phyloP scores from a whole-genome alignment of 164 flowering plant species.

The Tinospora cordifolia region DNA sequence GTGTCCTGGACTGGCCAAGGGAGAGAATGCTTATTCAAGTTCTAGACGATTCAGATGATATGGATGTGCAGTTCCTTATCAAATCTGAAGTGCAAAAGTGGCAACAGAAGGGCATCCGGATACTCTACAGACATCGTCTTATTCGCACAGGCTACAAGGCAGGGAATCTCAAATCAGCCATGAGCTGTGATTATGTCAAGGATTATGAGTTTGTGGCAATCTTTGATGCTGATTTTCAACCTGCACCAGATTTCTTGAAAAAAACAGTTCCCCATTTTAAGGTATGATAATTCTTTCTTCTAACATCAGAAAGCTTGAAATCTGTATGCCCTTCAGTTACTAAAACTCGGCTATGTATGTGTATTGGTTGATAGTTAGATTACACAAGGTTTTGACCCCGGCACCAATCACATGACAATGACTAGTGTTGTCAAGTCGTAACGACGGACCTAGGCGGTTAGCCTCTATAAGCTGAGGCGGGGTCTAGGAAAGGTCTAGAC shows the following conservation, averaged over 20 bases:
- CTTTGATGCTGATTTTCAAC: constrained; percentile 98
- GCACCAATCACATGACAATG: not conserved
- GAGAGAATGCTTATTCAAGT: constrained; percentile 87
- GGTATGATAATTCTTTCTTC: constrained; percentile 36
- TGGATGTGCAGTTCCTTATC: constrained; percentile 65
- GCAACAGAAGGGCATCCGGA: constrained; percentile 83
- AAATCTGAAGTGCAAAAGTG: constrained; percentile 87
- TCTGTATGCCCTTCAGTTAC: not conserved
- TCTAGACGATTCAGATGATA: constrained; percentile 88
- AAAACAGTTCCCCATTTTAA: constrained; percentile 85
- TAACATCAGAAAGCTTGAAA: not conserved
- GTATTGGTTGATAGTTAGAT: not conserved
- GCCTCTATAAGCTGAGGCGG: too few relatives aligned
- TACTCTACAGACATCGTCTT: constrained; percentile 81
- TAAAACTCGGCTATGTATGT: not conserved
- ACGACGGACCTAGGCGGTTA: too few relatives aligned
- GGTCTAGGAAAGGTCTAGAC: too few relatives aligned
- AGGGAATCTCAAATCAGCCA: constrained; percentile 94
- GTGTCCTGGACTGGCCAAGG: constrained; percentile 89
- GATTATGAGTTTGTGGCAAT: constrained; percentile 95
- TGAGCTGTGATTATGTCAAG: constrained; percentile 89
- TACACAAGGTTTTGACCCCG: not conserved
- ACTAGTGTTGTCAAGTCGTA: too few relatives aligned
- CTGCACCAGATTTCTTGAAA: constrained; percentile 85
- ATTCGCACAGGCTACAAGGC: constrained; percentile 94